A percentile compares a stretch with the other conserved stretches of the same genome.
phyloP scores from a whole-genome alignment of 2,329 filamentous ascomycete genomes.

The Fusarium keratoplasticum region DNA sequence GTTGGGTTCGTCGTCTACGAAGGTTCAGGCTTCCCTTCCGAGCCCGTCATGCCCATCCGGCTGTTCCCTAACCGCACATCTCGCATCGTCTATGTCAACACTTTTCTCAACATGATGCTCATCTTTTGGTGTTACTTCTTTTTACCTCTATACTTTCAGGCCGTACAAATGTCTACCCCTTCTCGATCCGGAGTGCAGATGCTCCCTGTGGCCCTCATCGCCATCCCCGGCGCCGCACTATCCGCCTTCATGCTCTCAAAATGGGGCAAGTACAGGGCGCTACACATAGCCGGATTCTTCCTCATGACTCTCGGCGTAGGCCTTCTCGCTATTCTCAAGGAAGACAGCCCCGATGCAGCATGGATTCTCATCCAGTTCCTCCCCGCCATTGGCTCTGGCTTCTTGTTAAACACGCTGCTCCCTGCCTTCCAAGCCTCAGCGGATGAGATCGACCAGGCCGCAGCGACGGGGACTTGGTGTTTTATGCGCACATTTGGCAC shows the following conservation, averaged over 20 bases:
- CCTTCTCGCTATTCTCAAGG: conserved; percentile 53
- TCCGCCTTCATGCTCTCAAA: conserved; percentile 46
- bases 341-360: conserved; percentile 45
- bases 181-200: conserved; percentile 48
- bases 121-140: conserved; percentile 55
- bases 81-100: conserved; percentile 37
- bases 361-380: conserved; percentile 57
- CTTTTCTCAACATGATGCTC: conserved; percentile 36
- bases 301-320: conserved; percentile 56
- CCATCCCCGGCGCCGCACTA: conserved; percentile 44
- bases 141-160: conserved; percentile 61
- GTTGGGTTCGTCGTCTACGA: conserved; percentile 36
- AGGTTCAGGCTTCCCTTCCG: conserved; percentile 30
- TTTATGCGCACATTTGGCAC: conserved; percentile 59
- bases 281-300: conserved; percentile 52
- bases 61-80: conserved; percentile 39
- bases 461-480: conserved; percentile 52
- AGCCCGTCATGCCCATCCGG: conserved; percentile 43
- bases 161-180: conserved; percentile 50
- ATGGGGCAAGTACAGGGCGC: conserved; percentile 48
- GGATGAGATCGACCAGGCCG: conserved; percentile 50
- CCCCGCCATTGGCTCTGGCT: conserved; percentile 54
- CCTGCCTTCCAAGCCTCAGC: conserved; percentile 56
- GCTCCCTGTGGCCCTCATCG: conserved; percentile 47
- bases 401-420: conserved; percentile 56